Base-by-base conservation (phyloP, 345 rosid species). In the Sonneratia alba region DNA sequence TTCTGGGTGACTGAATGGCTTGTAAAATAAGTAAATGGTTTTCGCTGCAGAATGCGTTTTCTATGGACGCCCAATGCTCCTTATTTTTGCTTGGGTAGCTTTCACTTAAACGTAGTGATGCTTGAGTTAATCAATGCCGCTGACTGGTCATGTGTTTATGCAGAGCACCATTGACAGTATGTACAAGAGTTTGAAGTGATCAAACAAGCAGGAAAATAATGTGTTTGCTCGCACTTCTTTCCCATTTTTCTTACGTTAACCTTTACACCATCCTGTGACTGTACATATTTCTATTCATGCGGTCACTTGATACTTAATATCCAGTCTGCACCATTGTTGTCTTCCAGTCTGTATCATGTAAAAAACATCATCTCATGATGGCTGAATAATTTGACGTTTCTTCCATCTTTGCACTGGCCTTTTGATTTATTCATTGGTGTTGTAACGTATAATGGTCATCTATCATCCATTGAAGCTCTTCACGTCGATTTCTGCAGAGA, bases 151-250 rank as follows among this genome's bases (percentile, higher is more conserved):
- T 62, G 0, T 62, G 70, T 27, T 57, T 38, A 27, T 7, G 77
- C 97, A 91, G 97, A 67, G 65, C 69, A 79, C 81, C 51, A 87
- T 93, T 32, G 90, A 91, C 79, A 74, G 73, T 77, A 82, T 89
- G 94, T 93, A 93, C 84, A 84, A 84, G 75, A 81, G 81, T 45
- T 79, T 78, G 40, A 77, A 71, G 79, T 83, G 82, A 76, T 82
- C 82, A 37, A 79, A 57, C 32, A 10, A n/a, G 62, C 62, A 7
- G 12, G 8, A 1, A 6, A 11, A 62, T 34, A 4, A 27, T n/a
- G 19, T 10, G 12, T 34, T 13, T 62, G 6, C 66, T 27, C 13
- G 37, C 1, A 27, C 38, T 18, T 34, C 38, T 62, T 62, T 27
- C 2, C 9, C 38, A 6, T 2, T 59, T 59, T 62, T 37, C 27